phyloP scores from a whole-genome alignment of 108 stramenopile genomes.

The Chaetoceros muelleri region DNA sequence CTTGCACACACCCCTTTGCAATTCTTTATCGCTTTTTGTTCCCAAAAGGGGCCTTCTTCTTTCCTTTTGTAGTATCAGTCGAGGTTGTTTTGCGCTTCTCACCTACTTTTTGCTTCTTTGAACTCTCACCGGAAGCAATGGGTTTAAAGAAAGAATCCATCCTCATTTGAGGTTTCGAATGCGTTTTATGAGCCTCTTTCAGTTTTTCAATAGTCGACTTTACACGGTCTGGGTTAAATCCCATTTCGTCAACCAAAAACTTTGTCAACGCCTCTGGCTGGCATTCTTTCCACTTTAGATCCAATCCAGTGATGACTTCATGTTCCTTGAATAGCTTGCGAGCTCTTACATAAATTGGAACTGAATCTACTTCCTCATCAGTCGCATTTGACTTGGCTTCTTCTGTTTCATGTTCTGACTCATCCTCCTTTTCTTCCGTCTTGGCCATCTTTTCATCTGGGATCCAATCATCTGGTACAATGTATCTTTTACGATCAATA shows the following conservation, averaged over 20 bases:
- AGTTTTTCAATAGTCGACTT: constrained; percentile 78
- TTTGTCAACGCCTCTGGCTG: constrained; percentile 62
- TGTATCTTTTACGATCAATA: constrained; percentile 69
- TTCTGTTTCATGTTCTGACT: constrained; percentile 24
- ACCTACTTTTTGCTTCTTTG: constrained; percentile 1
- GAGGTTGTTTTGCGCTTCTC: constrained; percentile 2
- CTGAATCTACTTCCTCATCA: constrained; percentile 24
- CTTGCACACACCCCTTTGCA: no score
- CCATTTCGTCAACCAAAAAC: constrained; percentile 87
- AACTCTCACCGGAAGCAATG: not conserved
- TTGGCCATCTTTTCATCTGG: constrained; percentile 34
- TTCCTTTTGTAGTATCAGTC: not conserved
- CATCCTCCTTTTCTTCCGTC: constrained; percentile 21
- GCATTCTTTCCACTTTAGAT: constrained; percentile 78
- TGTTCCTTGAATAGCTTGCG: constrained; percentile 80
- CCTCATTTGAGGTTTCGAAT: constrained; percentile 68
- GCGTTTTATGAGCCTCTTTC: constrained; percentile 68
- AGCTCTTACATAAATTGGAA: constrained; percentile 60
- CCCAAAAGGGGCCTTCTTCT: not conserved
- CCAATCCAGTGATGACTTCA: constrained; percentile 48
- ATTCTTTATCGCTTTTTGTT: constrained; percentile 1
- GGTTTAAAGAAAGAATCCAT: constrained; percentile 87
- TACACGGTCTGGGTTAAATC: constrained; percentile 92
- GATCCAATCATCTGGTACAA: constrained; percentile 72
- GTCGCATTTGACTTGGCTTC: constrained; percentile 28